phyloP scores from a whole-genome alignment of 805 yeast genomes.

The Ogataea saltuana region DNA sequence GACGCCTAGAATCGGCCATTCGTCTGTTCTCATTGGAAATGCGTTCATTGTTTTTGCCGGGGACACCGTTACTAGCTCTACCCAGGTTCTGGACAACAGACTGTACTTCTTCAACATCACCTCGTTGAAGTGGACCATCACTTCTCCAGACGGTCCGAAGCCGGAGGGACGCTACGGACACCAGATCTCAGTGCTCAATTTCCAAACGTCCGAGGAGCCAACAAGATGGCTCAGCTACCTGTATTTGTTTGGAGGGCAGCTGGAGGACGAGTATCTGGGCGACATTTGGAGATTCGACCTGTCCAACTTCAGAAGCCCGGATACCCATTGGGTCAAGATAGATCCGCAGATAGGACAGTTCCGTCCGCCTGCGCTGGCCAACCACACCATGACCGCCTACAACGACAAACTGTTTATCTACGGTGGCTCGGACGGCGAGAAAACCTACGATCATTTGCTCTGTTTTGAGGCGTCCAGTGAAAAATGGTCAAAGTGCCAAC shows the following conservation, averaged over 20 bases:
- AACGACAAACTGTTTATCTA: constrained; percentile 79
- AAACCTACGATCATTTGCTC: constrained; percentile 75
- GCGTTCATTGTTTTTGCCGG: constrained; percentile 97
- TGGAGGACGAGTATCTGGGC: constrained; percentile 74
- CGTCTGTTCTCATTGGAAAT: constrained; percentile 87
- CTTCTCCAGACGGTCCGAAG: constrained; percentile 69
- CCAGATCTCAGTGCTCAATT: constrained; percentile 74
- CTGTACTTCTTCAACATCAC: constrained; percentile 82
- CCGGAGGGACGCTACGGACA: constrained; percentile 97
- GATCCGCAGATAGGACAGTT: constrained; percentile 41
- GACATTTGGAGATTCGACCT: constrained; percentile 87
- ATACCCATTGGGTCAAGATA: constrained; percentile 80
- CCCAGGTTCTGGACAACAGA: constrained; percentile 83
- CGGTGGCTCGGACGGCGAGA: constrained; percentile 81
- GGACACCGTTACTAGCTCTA: constrained; percentile 80
- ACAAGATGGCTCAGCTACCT: constrained; percentile 49
- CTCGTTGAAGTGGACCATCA: constrained; percentile 75
- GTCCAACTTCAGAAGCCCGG: constrained; percentile 79
- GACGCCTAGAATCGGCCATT: constrained; percentile 96
- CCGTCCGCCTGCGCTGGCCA: constrained; percentile 80
- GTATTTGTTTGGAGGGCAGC: constrained; percentile 93
- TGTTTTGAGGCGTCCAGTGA: constrained; percentile 68
- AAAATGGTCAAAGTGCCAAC: constrained; percentile 69
- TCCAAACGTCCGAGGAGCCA: constrained; percentile 44
- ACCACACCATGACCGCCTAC: constrained; percentile 84